Base-by-base conservation (phyloP, 805 yeast species). In the Aciculoconidium aculeatum region DNA sequence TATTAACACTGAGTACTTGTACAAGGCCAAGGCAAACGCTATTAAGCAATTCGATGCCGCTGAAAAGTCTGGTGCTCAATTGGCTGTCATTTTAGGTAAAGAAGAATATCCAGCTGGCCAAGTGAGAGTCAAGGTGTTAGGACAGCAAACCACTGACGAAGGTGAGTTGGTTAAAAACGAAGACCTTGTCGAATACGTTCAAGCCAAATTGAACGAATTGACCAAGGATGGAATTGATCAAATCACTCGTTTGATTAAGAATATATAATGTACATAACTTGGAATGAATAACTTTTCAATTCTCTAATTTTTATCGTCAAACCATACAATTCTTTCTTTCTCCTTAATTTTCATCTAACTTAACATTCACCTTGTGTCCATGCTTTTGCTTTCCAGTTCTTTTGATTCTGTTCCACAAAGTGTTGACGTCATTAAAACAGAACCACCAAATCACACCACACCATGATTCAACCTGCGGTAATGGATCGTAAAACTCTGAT, bases 21-120 rank as follows among this genome's bases (percentile, higher is more conserved):
- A 85, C 67, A 92, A 92, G 61, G 73, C 85, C 32, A 92, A 92
- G 66, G 94, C 94, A 32, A 92, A 92, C 57, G 82, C 87, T 35
- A 80, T 95, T 56, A 92, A 90, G 58, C 98, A 92, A 63, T 92
- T 92, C 41, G 97, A 90, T 47, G 94, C 96, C 28, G 97, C 98
- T 23, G 98, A 92, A 47, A 88, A 85, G 60, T 66, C 86, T 2
- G 97, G 96, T 14, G 85, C 94, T 46, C 80, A 87, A 35, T 46
- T 87, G 25, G 95, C 92, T 8, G 95, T 92, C 24, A 92, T 92
- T 42, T 67, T 92, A 34, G 98, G 98, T 47, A 94, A 90, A 55
- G 96, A 92, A 55, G 98, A 92, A 61, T 87, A 61, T 47, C 73
- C 77, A 11, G 76, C 73, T 41, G 95, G 95, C 12, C 71, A 80